A percentile compares a stretch with the other conserved stretches of the same genome.
phyloP scores from a whole-genome alignment of 192 early-diverging fungal species.

The Chytriomyces sp. region DNA sequence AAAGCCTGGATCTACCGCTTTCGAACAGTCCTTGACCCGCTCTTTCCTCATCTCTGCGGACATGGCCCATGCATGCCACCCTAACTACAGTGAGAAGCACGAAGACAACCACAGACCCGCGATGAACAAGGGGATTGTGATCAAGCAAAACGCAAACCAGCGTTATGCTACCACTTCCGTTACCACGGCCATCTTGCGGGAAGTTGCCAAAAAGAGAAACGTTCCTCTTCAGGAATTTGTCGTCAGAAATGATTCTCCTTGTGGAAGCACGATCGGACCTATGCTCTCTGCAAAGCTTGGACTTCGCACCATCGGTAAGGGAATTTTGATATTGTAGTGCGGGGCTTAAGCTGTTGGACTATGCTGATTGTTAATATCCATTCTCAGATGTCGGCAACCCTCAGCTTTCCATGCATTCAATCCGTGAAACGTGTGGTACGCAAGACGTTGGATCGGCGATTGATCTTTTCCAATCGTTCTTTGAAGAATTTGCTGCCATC shows the following conservation, averaged over 20 bases:
- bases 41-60: constrained; percentile 84
- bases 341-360: neutral
- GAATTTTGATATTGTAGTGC: neutral
- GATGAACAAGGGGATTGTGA: constrained; percentile 88
- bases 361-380: no score
- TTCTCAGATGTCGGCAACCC: constrained; percentile 88
- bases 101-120: constrained; percentile 91
- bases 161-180: constrained; percentile 66
- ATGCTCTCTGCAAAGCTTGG: constrained; percentile 94
- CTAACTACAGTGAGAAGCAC: constrained; percentile 91
- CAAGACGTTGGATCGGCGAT: constrained; percentile 88
- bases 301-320: constrained; percentile 85
- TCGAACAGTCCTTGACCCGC: constrained; percentile 83
- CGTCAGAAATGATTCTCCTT: constrained; percentile 90
- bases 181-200: constrained; percentile 53
- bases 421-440: constrained; percentile 88
- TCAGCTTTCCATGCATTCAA: constrained; percentile 96
- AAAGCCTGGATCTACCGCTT: constrained; percentile 51
- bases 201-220: constrained; percentile 74
- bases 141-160: constrained; percentile 98
- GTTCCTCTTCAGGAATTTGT: constrained; percentile 84
- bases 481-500: constrained; percentile 61
- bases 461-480: constrained; percentile 81
- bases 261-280: constrained; percentile 97
- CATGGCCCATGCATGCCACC: constrained; percentile 83